These are phyloP conservation scores for Calonectria montana DNA, from an alignment of 2,329 filamentous ascomycete species.

Conservation along the genomic window DNA sequence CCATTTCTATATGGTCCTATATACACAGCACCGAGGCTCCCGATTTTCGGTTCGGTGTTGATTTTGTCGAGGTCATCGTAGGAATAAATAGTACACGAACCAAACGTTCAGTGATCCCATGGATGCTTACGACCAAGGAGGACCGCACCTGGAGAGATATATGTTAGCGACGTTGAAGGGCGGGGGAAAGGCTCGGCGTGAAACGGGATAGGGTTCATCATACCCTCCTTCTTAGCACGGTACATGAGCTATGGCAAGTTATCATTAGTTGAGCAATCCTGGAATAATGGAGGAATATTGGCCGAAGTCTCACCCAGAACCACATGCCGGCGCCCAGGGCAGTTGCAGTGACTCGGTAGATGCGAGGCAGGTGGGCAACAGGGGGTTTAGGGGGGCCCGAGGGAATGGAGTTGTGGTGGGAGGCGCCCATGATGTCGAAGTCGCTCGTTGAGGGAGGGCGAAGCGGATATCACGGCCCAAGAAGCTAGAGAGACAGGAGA, in stretches of 20 bases:
- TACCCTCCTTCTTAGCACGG: slow-evolving; percentile 94
- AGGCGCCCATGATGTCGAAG: slow-evolving; percentile 39
- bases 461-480: neutral
- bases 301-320: slow-evolving; percentile 83
- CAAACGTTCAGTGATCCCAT: slow-evolving; percentile 82
- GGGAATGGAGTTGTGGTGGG: slow-evolving; percentile 37
- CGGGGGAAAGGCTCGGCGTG: neutral
- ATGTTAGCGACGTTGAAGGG: slow-evolving; percentile 23
- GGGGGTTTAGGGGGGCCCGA: slow-evolving; percentile 54
- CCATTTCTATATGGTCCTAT: slow-evolving; percentile 27
- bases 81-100: slow-evolving; percentile 25
- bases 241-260: slow-evolving; percentile 75
- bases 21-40: slow-evolving; percentile 29
- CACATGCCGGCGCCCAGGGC: slow-evolving; percentile 96
- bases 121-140: slow-evolving; percentile 95
- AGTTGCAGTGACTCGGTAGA: slow-evolving; percentile 89
- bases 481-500: slow-evolving; percentile 1
- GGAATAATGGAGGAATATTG: neutral
- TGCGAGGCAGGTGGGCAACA: slow-evolving; percentile 61
- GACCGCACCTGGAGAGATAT: slow-evolving; percentile 67
- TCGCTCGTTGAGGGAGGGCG: slow-evolving; percentile 11
- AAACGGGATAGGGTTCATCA: slow-evolving; percentile 21
- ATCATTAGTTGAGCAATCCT: neutral
- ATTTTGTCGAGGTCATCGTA: slow-evolving; percentile 23
- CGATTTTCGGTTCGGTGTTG: slow-evolving; percentile 9